Evolutionary conservation across 148 eudicot genomes (phyloP).

Genomic region (Talinum fruticosum): DNA sequence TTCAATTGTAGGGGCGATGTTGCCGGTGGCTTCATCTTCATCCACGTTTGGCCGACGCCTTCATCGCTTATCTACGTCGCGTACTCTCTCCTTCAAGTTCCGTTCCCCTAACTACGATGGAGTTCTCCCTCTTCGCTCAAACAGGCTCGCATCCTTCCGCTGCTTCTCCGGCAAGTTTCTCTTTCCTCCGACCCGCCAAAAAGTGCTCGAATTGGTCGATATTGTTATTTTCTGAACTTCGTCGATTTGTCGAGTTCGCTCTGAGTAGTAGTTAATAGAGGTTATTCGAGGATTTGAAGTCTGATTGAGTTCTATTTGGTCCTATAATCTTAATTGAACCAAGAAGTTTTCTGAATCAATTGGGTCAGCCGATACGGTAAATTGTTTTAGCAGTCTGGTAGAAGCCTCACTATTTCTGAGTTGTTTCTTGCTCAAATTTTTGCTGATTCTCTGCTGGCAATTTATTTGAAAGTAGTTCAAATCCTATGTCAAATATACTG

Average conservation of each 20-base stretch:
- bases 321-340: neutral
- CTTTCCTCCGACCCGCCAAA: neutral
- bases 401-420: no score
- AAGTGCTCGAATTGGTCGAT: neutral
- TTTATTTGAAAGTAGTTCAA: neutral
- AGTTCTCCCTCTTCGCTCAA: neutral
- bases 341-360: neutral
- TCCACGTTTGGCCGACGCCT: slow-evolving; percentile 9
- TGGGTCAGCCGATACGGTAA: neutral
- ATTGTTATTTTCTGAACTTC: neutral
- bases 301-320: neutral
- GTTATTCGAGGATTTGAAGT: neutral
- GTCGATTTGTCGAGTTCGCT: neutral
- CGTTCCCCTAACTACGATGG: neutral
- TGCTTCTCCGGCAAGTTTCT: slow-evolving; percentile 26
- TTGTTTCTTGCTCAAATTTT: neutral
- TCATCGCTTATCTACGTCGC: neutral
- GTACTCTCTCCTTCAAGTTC: slow-evolving; percentile 1
- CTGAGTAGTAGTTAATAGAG: neutral
- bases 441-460: no score
- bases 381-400: neutral
- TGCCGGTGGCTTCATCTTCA: slow-evolving; percentile 6
- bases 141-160: slow-evolving; percentile 17
- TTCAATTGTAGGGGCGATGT: no score
- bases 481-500: neutral